Percentiles rank a stretch among this genome's conserved stretches.
These are phyloP conservation scores for Antrodiella citrinella DNA, from an alignment of 768 basidiomycete genomes.

Conservation along the genomic window DNA sequence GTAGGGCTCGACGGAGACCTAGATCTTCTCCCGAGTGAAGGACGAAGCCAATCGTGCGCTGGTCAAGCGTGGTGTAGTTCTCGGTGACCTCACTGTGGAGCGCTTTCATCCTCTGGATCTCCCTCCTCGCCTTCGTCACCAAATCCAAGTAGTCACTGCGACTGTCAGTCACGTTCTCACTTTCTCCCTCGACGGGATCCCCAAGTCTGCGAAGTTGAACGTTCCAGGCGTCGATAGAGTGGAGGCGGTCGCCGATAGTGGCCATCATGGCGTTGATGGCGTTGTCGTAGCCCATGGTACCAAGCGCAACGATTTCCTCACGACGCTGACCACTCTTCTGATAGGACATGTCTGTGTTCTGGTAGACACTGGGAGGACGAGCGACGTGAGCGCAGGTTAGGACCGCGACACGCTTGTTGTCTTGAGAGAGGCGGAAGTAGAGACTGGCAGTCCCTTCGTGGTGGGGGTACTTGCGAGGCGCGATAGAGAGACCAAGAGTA, in stretches of 20 bases:
- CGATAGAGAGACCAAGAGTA: background rate
- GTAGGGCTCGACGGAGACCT: too few relatives aligned
- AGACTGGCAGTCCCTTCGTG: background rate
- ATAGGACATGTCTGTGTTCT: background rate
- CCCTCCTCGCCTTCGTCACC: background rate
- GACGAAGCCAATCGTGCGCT: too few relatives aligned
- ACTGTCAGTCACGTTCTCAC: background rate
- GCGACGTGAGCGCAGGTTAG: background rate
- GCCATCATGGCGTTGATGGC: background rate
- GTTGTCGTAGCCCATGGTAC: background rate
- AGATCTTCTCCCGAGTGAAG: too few relatives aligned
- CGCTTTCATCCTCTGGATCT: too few relatives aligned
- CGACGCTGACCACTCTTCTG: background rate
- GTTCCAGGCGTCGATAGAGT: background rate
- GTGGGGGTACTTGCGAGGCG: background rate
- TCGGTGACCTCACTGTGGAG: background rate
- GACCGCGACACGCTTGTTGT: background rate
- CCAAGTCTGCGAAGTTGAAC: background rate
- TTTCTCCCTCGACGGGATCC: background rate
- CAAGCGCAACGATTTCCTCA: background rate
- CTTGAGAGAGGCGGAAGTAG: background rate
- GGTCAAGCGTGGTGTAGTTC: background rate
- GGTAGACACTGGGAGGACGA: background rate
- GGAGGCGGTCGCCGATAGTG: background rate
- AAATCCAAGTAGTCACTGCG: background rate